Base-by-base conservation (phyloP, 1,139 yeast genomes). In the Zygotorulaspora mrakii region DNA sequence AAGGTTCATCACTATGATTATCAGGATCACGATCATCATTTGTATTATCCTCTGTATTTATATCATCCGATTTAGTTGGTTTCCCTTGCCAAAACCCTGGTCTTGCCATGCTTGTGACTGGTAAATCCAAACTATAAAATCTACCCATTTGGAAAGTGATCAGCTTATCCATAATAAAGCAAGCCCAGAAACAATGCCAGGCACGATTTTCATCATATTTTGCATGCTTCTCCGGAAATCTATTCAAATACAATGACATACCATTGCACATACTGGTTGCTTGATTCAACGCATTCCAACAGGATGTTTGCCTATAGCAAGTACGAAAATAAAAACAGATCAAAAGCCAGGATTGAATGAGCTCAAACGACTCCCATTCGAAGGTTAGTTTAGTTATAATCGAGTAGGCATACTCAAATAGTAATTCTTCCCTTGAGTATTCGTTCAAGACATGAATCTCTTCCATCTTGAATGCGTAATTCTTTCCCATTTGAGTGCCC, bases 341-440 rank as follows among this genome's bases (percentile, higher is more conserved):
- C 20, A 80, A 59, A 10, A 78, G 58, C 82, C 85, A 78, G 28
- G 77, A 70, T 54, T 80, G 87, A 26, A 79, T 71, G 47, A 80
- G 66, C 54, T 80, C 87, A 45, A 76, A 71, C 14, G 80, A 71
- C 53, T 79, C 83, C 84, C 85, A 79, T 55, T 79, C 83, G 56
- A 79, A 78, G 32, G 78, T 67, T 33, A 79, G 62, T 12, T 70
- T 68, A 14, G 68, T 64, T 5, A 78, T 63, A 9, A 78, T 70
- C 17, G 64, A 57, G 55, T 74, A 64, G 4, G 76, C 70, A 44
- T 72, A 73, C 46, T 71, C 72, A 59, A 80, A 80, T 31, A 77
- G 59, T 24, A 52, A 45, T 46, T 76, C 82, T 53, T 80, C 87
- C 3, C 72, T 49, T 0, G 20, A 31, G 4, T 21, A 20, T 22